Conservation (phyloP, 768 basidiomycete genomes). For the Panaeolus papilionaceus region DNA sequence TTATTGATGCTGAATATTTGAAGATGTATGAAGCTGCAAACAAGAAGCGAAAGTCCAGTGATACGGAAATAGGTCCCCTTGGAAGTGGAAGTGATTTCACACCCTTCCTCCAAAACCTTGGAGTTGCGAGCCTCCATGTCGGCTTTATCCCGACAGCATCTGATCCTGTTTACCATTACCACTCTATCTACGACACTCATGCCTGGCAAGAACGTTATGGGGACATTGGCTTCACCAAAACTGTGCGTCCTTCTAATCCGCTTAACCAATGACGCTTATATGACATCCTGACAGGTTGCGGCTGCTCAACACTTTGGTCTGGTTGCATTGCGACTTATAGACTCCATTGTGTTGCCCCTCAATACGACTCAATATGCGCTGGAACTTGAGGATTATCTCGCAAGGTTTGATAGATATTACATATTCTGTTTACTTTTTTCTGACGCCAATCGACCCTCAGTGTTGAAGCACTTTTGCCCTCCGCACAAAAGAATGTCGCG, state of each 20-base stretch:
- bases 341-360: constrained; percentile 70
- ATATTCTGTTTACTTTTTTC: too few species aligned
- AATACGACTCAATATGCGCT: constrained; percentile 80
- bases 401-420: constrained; percentile 46
- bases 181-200: constrained; percentile 76
- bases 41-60: constrained; percentile 35
- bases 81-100: constrained; percentile 93
- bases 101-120: constrained; percentile 82
- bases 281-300: constrained; percentile 50
- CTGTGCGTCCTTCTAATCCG: constrained; percentile 47
- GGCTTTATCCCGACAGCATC: constrained; percentile 48
- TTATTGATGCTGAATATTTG: constrained; percentile 50
- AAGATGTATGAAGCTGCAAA: constrained; percentile 45
- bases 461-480: constrained; percentile 54
- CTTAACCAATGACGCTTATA: not conserved
- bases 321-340: constrained; percentile 63
- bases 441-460: constrained; percentile 31
- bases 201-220: constrained; percentile 78
- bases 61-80: constrained; percentile 59
- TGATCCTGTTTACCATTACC: constrained; percentile 80
- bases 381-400: constrained; percentile 68
- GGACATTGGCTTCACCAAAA: constrained; percentile 77
- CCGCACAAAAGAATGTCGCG: constrained; percentile 32
- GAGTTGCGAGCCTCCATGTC: constrained; percentile 53
- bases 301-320: constrained; percentile 74